Base-by-base conservation (phyloP, 495 filamentous ascomycete species). In the Penicillium soppii region DNA sequence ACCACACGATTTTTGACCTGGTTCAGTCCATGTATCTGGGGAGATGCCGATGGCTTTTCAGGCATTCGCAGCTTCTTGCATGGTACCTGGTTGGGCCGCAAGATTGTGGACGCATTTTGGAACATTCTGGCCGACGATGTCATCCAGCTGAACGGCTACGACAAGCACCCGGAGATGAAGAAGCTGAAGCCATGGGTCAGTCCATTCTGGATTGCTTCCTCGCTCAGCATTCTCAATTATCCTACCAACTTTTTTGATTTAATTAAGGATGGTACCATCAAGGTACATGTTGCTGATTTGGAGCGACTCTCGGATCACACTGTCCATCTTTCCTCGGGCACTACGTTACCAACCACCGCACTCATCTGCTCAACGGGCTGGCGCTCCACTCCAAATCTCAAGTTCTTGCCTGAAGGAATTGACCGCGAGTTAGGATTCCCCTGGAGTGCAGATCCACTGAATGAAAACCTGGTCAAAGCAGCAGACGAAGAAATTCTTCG, bases 341-440 rank as follows among this genome's bases (percentile, higher is more conserved):
- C 78, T 13, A 60, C 66, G 3, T 63, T 91, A 7, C 54, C 71
- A 5, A 57, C 59, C 5, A 77, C 82, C 1, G 87, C 89, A 40
- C 68, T 95, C n/a, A 77, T 90, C 52, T 87, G 81, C 58, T 77
- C 77, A 23, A 90, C 84, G 0, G 86, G 85, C 19, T 91, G 87
- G 82, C 81, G 83, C 56, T 77, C 81, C 39, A 73, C 72, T 1
- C 81, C 87, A 1, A 74, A 79, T 5, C 75, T 92, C 47, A 79
- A 80, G 30, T 86, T 91, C 64, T 61, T 82, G 1, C 83, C 86
- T 0, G 75, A 75, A 39, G 66, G 58, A 42, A 72, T 71, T 10
- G 60, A 71, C 47, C 57, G 61, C 23, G 52, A 71, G 20, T 56
- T 80, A 21, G 68, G 74, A 17, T 69, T 71, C 42, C 73, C 75